Evolutionary conservation across 805 yeast species (phyloP).

Genomic region (Kodamaea hsintzibuensis): DNA sequence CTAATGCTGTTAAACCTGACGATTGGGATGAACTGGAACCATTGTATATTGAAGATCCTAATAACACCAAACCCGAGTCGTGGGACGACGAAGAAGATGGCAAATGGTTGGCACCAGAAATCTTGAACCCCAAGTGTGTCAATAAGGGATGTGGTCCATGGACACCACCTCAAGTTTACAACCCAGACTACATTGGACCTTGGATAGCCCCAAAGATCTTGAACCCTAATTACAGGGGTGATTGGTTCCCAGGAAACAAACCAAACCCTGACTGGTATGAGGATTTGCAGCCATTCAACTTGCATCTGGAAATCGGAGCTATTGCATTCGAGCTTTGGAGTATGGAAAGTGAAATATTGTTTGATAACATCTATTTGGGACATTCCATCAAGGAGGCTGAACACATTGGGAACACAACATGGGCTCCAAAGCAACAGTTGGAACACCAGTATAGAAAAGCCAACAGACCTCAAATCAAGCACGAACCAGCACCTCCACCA

Average conservation of each 20-base stretch:
- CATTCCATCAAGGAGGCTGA: conserved; percentile 86
- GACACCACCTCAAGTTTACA: conserved; percentile 65
- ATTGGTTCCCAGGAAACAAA: conserved; percentile 67
- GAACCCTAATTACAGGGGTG: conserved; percentile 80
- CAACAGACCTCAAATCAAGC: conserved; percentile 42
- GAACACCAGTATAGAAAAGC: conserved; percentile 48
- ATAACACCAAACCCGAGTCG: conserved; percentile 63
- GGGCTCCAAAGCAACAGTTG: conserved; percentile 50
- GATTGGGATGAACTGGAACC: conserved; percentile 75
- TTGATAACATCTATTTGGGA: conserved; percentile 85
- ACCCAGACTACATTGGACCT: conserved; percentile 73
- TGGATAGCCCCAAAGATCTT: conserved; percentile 69
- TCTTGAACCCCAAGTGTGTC: conserved; percentile 72
- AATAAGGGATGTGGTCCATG: conserved; percentile 79
- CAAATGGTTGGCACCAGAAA: conserved; percentile 70
- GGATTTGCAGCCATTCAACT: conserved; percentile 56
- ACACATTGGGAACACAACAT: conserved; percentile 74
- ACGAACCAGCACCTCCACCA: conserved; percentile 48
- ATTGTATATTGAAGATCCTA: conserved; percentile 65
- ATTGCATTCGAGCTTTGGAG: conserved; percentile 91
- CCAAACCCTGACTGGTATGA: conserved; percentile 70
- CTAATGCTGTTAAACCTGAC: conserved; percentile 65
- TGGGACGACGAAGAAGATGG: conserved; percentile 95
- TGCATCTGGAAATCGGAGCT: conserved; percentile 67
- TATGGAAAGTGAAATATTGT: conserved; percentile 70